A percentile compares a stretch with the other conserved stretches of the same genome.
These are phyloP conservation scores for Maudiozyma barnettii DNA, from an alignment of 805 yeast genomes.

Conservation along the genomic window DNA sequence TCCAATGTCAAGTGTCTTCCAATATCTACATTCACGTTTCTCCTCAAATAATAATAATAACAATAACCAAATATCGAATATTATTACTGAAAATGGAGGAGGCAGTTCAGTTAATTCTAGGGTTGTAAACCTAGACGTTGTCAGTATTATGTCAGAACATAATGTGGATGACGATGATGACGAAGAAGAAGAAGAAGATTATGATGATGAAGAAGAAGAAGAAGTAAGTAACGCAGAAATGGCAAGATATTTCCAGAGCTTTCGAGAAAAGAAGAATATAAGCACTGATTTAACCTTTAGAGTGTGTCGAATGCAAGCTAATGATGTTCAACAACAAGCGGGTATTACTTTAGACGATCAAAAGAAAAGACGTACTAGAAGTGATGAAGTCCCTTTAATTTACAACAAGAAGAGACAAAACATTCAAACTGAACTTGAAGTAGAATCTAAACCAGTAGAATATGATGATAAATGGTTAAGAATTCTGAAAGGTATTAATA, in stretches of 20 bases:
- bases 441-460: background rate
- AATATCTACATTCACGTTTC: background rate
- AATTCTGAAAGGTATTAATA: conserved; percentile 13
- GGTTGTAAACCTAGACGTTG: no score
- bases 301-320: background rate
- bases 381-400: background rate
- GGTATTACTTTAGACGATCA: background rate
- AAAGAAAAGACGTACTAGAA: background rate
- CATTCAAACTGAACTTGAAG: background rate
- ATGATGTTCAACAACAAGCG: background rate
- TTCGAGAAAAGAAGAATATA: background rate
- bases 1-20: background rate
- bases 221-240: conserved; percentile 18
- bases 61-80: background rate
- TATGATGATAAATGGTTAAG: conserved; percentile 16
- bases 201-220: conserved; percentile 7
- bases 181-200: conserved; percentile 11
- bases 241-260: conserved; percentile 12
- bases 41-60: background rate
- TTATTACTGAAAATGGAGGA: background rate
- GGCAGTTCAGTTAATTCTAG: background rate
- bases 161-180: background rate
- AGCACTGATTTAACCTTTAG: background rate
- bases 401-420: background rate
- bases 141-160: no score